phyloP scores from a whole-genome alignment of 352 stramenopile genomes.

The Globisporangium canariense region DNA sequence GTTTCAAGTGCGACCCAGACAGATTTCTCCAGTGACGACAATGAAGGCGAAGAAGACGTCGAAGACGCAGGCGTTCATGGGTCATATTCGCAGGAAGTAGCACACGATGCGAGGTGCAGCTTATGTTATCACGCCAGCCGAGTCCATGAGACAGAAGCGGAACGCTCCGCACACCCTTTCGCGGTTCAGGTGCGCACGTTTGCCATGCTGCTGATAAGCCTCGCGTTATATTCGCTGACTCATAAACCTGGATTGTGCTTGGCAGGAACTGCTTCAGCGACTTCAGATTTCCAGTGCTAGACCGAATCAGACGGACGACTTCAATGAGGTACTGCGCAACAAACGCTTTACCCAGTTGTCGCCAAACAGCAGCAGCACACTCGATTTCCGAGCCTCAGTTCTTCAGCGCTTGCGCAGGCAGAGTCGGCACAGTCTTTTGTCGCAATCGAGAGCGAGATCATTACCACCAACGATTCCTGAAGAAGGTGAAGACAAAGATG shows the following conservation, averaged over 20 bases:
- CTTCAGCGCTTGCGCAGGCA: constrained; percentile 17
- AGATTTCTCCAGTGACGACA: neutral
- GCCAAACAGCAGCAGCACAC: neutral
- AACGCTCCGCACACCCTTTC: neutral
- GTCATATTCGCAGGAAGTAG: constrained; percentile 5
- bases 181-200: neutral
- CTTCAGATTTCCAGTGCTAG: neutral
- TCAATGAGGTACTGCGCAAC: neutral
- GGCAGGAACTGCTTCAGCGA: neutral
- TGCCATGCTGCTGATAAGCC: neutral
- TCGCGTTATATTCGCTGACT: neutral
- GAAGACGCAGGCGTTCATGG: neutral
- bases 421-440: neutral
- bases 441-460: neutral
- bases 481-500: constrained; percentile 14
- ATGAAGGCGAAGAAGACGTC: constrained; percentile 4
- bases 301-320: neutral
- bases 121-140: neutral
- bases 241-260: neutral
- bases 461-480: constrained; percentile 9
- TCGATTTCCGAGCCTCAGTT: constrained; percentile 20
- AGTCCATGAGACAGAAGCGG: neutral
- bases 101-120: neutral
- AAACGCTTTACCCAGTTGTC: neutral
- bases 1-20: constrained; percentile 28